Evolutionary conservation across 441 rosid species (phyloP), one percentile per base, ranked within the genome.

Genomic region (Erodium trifolium): DNA sequence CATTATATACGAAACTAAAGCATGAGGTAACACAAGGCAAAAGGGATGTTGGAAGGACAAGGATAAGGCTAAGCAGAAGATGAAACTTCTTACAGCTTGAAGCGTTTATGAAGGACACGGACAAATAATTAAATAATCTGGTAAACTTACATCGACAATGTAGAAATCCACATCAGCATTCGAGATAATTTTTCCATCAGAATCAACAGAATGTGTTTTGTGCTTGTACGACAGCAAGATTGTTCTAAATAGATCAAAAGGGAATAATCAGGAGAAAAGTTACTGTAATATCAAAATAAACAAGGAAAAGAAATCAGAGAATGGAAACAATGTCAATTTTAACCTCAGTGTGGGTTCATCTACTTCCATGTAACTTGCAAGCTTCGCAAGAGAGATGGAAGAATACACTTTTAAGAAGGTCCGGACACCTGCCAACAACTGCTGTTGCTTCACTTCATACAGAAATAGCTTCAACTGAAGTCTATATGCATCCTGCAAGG

Each of bases 141-240:
- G 29, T 64, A 19, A 60, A 35, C 87, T 23, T 84, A 93, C 98
- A 72, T 88, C 89, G 51, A 86, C 87, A 68, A 91, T 80, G 80
- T 81, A 89, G 92, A 93, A 93, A 75, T 93, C 90, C 63, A 93
- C 78, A 82, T 93, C 98, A 64, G 98, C 96, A 70, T 93, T 91
- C 59, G 96, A 88, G 77, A 77, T 81, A 66, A 93, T 79, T 80
- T 78, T 89, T 73, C 97, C 88, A 66, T 86, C 88, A 37, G 86
- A 78, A 78, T 88, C 92, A 79, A 89, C 87, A 41, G 96, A 83
- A 78, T 91, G 97, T 19, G 93, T 93, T 84, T 93, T 93, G 88
- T 93, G 98, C 85, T 93, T 91, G 86, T 85, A 91, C 59, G 96
- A 83, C 79, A 89, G 62, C 84, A 91, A 77, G 73, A 93, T 88